Conservation (phyloP, 495 filamentous ascomycete genomes). For the Penicillium canescens region DNA sequence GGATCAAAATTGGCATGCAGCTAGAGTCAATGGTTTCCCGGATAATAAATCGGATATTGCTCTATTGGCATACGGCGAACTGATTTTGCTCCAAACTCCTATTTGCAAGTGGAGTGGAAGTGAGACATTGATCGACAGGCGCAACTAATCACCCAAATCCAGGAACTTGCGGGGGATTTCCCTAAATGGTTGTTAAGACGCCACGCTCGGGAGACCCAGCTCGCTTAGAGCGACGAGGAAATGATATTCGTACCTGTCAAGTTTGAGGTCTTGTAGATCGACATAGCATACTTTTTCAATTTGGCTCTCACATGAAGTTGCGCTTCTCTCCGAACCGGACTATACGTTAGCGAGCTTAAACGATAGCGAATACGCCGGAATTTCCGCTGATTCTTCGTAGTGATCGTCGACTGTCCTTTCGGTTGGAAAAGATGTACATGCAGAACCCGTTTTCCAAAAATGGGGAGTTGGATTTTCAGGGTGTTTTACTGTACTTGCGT, state of each 20-base stretch:
- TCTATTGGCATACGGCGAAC: too few relatives aligned
- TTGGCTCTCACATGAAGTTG: slow-evolving; percentile 12
- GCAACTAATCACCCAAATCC: background rate
- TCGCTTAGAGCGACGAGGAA: slow-evolving; percentile 28
- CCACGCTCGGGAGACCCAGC: slow-evolving; percentile 5
- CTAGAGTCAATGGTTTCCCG: too few relatives aligned
- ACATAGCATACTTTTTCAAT: background rate
- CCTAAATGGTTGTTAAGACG: slow-evolving; percentile 14
- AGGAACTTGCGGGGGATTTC: slow-evolving; percentile 4
- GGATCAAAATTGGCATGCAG: too few relatives aligned
- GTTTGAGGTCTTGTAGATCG: slow-evolving; percentile 5
- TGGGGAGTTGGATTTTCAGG: background rate
- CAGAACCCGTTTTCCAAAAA: background rate
- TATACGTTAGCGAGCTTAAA: background rate
- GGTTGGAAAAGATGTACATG: background rate
- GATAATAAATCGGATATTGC: too few relatives aligned
- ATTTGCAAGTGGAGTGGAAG: background rate
- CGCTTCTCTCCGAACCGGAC: slow-evolving; percentile 1
- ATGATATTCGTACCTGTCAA: slow-evolving; percentile 20
- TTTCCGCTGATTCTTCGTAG: background rate
- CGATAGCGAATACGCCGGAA: slow-evolving; percentile 9
- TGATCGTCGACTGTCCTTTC: background rate
- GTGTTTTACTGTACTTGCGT: background rate
- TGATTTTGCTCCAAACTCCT: too few relatives aligned
- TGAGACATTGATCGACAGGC: background rate